Conservation (phyloP, 768 basidiomycete species). For the Trichaptum fuscoviolaceum region DNA sequence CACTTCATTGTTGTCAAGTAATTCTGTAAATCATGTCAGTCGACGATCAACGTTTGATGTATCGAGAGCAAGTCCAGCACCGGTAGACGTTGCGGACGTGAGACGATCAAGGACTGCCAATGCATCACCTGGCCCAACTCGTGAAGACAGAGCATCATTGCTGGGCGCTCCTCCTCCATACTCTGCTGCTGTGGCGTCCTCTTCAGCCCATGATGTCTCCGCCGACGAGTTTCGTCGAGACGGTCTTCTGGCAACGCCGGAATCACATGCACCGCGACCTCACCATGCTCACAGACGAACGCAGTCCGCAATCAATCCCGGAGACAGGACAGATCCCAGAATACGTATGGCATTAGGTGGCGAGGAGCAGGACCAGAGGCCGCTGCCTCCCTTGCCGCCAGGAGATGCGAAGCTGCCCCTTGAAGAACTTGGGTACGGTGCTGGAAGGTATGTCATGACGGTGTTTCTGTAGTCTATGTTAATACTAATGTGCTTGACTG, state of each 20-base stretch:
- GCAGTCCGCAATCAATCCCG: background rate
- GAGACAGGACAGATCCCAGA: background rate
- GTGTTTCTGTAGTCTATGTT: background rate
- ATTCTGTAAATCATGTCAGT: background rate
- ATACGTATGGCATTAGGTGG: background rate
- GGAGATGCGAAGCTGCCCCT: background rate
- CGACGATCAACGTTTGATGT: background rate
- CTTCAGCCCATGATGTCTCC: background rate
- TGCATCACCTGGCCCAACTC: background rate
- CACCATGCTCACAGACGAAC: background rate
- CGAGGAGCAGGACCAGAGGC: background rate
- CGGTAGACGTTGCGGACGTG: background rate
- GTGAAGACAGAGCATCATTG: background rate
- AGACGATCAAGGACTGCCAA: background rate
- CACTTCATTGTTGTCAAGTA: background rate
- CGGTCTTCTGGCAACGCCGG: background rate
- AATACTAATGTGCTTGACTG: background rate
- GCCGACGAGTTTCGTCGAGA: background rate
- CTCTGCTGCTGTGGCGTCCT: constrained; percentile 11
- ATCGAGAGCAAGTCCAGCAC: background rate
- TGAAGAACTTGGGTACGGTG: background rate
- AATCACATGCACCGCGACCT: background rate
- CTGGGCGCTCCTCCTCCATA: constrained; percentile 14
- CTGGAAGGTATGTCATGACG: background rate
- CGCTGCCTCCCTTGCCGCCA: background rate